These are phyloP conservation scores for Forsythia suspensa DNA, from an alignment of 257 asterid genomes.

Conservation along the genomic window DNA sequence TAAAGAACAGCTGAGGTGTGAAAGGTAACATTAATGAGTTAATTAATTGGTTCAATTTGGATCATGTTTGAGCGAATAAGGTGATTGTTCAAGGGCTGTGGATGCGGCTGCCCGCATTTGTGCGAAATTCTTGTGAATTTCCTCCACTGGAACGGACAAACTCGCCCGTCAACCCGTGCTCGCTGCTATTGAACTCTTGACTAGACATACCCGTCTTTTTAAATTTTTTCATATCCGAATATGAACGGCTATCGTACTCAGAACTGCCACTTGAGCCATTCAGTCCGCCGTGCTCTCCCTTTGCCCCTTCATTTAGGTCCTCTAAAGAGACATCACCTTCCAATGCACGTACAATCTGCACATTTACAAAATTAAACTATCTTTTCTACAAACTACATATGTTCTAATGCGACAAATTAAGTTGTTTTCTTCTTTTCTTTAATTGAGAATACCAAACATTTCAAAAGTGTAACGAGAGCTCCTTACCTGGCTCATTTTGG, in stretches of 20 bases:
- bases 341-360: slow-evolving; percentile 54
- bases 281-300: slow-evolving; percentile 30
- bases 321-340: slow-evolving; percentile 59
- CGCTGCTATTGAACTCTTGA: slow-evolving; percentile 70
- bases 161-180: slow-evolving; percentile 43
- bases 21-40: slow-evolving; percentile 5
- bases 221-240: slow-evolving; percentile 38
- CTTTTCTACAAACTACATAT: too few relatives aligned
- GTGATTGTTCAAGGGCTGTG: slow-evolving; percentile 17
- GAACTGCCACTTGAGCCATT: slow-evolving; percentile 51
- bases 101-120: slow-evolving; percentile 10
- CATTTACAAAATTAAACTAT: background rate
- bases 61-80: background rate
- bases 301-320: slow-evolving; percentile 43
- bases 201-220: slow-evolving; percentile 48
- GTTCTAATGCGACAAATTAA: too few relatives aligned
- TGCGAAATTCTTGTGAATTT: slow-evolving; percentile 33
- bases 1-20: background rate
- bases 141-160: slow-evolving; percentile 27
- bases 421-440: background rate
- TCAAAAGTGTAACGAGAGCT: background rate
- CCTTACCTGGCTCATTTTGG: slow-evolving; percentile 85
- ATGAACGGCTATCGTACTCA: slow-evolving; percentile 42
- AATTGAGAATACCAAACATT: background rate
- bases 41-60: too few relatives aligned